Evolutionary conservation across 2,329 filamentous ascomycete genomes (phyloP).

Genomic region (Scedosporium dehoogii): DNA sequence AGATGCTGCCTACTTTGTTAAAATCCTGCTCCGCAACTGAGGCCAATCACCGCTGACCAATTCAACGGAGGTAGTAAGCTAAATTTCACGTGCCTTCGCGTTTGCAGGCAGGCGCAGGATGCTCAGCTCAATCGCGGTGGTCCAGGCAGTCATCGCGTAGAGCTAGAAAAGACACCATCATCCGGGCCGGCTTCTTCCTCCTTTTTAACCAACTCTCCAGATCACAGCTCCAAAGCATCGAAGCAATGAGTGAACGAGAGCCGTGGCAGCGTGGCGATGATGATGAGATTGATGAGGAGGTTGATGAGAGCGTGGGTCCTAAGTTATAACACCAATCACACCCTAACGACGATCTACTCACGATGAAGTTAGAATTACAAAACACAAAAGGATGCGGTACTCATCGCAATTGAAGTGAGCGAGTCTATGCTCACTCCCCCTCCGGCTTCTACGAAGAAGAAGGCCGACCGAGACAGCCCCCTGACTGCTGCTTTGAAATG

Average conservation of each 20-base stretch:
- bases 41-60: not conserved
- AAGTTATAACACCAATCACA: not conserved
- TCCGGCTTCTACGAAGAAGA: conserved; percentile 56
- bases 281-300: conserved; percentile 50
- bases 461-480: conserved; percentile 67
- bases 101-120: not conserved
- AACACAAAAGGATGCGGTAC: conserved; percentile 90
- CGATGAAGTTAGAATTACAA: conserved; percentile 62
- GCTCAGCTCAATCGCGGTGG: not conserved
- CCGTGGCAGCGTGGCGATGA: conserved; percentile 16
- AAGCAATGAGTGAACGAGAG: conserved; percentile 1
- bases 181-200: not conserved
- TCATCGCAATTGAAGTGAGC: conserved; percentile 91
- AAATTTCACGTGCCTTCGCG: conserved; percentile 11
- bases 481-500: conserved; percentile 82
- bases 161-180: not conserved
- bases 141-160: conserved; percentile 1
- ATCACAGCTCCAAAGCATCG: not conserved
- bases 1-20: not conserved
- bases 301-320: conserved; percentile 51
- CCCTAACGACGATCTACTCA: conserved; percentile 9
- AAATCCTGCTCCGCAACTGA: not conserved
- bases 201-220: not conserved
- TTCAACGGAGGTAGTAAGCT: not conserved
- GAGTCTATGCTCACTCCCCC: conserved; percentile 71